Conservation (phyloP, 345 rosid genomes). For the Syzygium oleosum region DNA sequence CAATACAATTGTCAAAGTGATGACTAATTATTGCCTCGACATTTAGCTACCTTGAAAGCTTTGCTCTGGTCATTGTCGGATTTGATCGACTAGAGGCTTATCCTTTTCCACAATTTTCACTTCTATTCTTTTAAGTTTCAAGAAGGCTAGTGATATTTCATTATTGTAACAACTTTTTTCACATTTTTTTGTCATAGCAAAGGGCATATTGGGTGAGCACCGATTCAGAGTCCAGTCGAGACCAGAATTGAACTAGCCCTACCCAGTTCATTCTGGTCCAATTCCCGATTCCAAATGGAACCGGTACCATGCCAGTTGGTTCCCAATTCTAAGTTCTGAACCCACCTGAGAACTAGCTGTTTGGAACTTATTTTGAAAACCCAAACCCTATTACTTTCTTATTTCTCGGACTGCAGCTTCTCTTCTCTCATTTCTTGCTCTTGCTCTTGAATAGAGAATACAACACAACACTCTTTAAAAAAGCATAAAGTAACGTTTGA, state of each 20-base stretch:
- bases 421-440: neutral
- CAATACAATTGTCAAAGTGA: neutral
- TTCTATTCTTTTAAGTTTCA: neutral
- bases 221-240: accelerated
- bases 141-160: neutral
- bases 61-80: neutral
- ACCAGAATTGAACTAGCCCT: accelerated
- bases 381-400: neutral
- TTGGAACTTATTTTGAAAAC: neutral
- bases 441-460: neutral
- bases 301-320: neutral
- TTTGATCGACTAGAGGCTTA: neutral
- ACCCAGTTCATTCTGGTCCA: neutral
- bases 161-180: neutral
- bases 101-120: neutral
- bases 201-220: neutral
- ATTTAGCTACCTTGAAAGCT: neutral
- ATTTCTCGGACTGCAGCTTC: neutral
- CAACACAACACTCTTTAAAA: neutral
- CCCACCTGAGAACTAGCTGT: accelerated
- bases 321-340: neutral
- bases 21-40: neutral
- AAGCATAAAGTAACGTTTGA: neutral
- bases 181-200: neutral
- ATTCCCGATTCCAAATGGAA: neutral